phyloP scores from a whole-genome alignment of 169 alveolate genomes.

The Eimeria necatrix region DNA sequence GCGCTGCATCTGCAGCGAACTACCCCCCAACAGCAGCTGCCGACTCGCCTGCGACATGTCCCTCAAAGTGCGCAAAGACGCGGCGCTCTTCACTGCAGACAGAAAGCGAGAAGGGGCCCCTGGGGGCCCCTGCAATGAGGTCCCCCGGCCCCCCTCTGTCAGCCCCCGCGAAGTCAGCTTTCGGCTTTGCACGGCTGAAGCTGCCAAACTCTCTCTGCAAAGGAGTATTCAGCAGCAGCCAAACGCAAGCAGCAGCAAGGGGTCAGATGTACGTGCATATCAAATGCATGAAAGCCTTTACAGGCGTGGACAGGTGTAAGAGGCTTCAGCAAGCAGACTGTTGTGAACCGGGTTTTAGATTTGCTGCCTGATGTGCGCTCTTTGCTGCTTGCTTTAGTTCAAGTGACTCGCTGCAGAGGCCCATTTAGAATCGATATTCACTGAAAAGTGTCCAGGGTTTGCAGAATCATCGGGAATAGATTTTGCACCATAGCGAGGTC shows the following conservation, averaged over 20 bases:
- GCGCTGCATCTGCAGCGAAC: neutral
- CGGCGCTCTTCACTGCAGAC: neutral
- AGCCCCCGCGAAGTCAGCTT: neutral
- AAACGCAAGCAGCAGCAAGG: neutral
- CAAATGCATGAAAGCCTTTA: no score
- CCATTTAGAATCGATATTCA: neutral
- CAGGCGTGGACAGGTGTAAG: no score
- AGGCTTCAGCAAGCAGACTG: no score
- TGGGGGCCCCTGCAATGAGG: neutral
- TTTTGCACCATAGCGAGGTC: neutral
- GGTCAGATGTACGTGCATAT: no score
- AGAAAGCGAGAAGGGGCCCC: neutral
- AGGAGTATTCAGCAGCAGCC: neutral
- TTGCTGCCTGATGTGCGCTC: no score
- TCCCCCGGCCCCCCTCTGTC: neutral
- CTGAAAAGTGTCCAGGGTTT: neutral
- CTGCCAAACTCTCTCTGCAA: neutral
- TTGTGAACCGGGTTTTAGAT: no score
- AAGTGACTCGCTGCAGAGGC: no score
- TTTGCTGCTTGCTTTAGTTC: no score
- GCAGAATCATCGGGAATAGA: neutral
- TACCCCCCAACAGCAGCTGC: neutral
- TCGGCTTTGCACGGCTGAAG: neutral
- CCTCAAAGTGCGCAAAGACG: neutral
- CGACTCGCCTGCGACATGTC: neutral